These are phyloP conservation scores for Umbelopsis isabellina DNA, from an alignment of 192 early-diverging fungal genomes.

Conservation along the genomic window DNA sequence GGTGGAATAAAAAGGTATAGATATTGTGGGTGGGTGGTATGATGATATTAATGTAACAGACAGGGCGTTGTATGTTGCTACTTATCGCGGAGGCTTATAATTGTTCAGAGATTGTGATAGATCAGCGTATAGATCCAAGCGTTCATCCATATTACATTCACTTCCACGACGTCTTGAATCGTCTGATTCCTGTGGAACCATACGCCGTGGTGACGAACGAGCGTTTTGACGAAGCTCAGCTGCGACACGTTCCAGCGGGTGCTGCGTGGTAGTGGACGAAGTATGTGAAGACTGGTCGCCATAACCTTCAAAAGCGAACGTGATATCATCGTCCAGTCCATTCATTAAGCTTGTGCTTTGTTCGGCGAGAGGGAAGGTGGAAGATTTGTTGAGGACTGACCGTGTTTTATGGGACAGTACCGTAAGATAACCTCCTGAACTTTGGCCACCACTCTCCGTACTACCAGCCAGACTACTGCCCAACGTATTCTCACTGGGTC, in stretches of 20 bases:
- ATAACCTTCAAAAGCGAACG: conserved; percentile 13
- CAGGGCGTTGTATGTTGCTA: no score
- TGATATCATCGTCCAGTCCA: conserved; percentile 4
- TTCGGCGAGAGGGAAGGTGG: background rate
- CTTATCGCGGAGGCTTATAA: background rate
- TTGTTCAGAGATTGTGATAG: conserved; percentile 5
- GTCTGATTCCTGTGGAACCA: background rate
- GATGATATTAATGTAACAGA: background rate
- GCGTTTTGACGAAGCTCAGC: conserved; percentile 14
- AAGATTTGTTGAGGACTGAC: background rate
- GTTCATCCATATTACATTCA: conserved; percentile 9
- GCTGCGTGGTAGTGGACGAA: background rate
- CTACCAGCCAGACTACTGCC: background rate
- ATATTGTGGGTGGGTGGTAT: no score
- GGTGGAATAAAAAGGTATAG: background rate
- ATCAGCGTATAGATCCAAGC: conserved; percentile 2
- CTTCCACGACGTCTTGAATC: background rate
- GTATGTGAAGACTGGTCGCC: background rate
- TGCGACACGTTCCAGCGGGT: conserved; percentile 15
- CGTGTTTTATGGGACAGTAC: background rate
- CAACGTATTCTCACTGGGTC: background rate
- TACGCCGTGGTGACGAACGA: background rate
- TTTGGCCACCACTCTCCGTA: background rate
- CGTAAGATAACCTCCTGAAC: background rate
- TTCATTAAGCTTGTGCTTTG: background rate